Conservation (phyloP, 352 stramenopile genomes). For the Pythium monospermum region DNA sequence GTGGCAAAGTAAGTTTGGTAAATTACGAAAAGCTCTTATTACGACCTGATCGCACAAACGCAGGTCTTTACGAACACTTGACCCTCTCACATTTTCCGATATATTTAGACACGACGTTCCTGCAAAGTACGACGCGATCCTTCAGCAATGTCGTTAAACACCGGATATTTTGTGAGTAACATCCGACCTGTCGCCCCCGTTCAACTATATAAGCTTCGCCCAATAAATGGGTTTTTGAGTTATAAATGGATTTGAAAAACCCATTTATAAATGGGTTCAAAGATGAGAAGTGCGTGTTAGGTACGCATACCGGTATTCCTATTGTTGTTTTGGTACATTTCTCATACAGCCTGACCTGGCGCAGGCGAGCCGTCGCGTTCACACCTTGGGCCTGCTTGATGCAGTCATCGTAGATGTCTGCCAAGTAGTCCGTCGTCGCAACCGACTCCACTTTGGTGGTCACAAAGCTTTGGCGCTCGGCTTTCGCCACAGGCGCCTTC, state of each 20-base stretch:
- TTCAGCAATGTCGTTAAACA: background rate
- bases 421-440: background rate
- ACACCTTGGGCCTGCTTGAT: background rate
- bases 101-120: background rate
- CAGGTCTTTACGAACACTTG: background rate
- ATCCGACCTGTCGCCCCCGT: background rate
- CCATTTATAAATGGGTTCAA: too few species aligned
- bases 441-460: background rate
- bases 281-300: too few species aligned
- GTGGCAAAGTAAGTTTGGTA: too few species aligned
- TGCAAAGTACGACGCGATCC: too few species aligned
- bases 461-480: background rate
- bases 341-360: too few species aligned
- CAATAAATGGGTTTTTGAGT: too few species aligned
- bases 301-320: too few species aligned
- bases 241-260: too few species aligned
- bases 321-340: too few species aligned
- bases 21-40: constrained; percentile 5
- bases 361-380: background rate
- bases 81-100: background rate
- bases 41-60: constrained; percentile 1
- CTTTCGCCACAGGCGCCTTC: background rate
- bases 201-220: background rate
- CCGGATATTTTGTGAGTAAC: background rate
- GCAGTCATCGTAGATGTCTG: background rate